Conservation (phyloP, 805 yeast species). For the Suhomyces xylopsoci region DNA sequence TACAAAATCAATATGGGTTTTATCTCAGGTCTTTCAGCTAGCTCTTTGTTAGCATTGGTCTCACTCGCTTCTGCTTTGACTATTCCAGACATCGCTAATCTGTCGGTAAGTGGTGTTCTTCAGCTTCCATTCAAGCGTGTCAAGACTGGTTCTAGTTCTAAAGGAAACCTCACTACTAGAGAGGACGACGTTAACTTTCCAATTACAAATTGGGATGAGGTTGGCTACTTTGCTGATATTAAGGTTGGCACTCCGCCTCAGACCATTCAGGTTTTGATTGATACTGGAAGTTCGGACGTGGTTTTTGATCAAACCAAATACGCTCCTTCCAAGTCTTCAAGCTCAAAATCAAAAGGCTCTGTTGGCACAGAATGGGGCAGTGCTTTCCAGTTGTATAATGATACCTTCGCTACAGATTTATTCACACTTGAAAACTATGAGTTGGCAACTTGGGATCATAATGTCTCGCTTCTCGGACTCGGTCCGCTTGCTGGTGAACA, state of each 20-base stretch:
- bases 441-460: background rate
- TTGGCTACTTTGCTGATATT: background rate
- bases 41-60: background rate
- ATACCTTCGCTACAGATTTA: background rate
- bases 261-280: background rate
- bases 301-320: background rate
- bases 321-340: background rate
- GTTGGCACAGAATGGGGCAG: background rate
- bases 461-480: background rate
- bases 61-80: background rate
- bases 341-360: background rate
- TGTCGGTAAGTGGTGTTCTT: background rate
- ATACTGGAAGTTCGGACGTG: background rate
- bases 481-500: background rate
- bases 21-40: background rate
- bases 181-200: background rate
- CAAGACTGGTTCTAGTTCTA: background rate
- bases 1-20: background rate
- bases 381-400: background rate
- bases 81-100: background rate
- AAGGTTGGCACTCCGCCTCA: background rate
- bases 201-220: background rate
- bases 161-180: background rate
- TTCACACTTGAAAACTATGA: background rate
- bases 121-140: background rate